phyloP scores from a whole-genome alignment of 225 moss, liverwort and hornwort species.

The Sphagnum contortum region DNA sequence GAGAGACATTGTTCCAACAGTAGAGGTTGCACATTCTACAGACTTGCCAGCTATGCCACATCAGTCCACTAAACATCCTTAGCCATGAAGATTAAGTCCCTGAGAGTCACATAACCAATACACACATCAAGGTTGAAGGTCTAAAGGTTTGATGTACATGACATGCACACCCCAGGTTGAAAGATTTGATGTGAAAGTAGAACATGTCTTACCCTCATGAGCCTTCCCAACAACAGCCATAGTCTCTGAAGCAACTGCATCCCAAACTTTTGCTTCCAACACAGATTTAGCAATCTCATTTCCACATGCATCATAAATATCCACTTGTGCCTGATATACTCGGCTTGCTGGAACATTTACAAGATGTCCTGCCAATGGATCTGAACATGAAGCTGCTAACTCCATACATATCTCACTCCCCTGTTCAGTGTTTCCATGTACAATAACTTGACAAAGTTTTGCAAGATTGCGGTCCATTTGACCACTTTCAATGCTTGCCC shows the following conservation, averaged over 20 bases:
- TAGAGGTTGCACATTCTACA: too few species aligned
- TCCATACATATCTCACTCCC: constrained; percentile 22
- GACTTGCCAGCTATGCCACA: too few species aligned
- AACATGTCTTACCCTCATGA: constrained; percentile 15
- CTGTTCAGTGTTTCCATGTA: constrained; percentile 12
- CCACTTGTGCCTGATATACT: constrained; percentile 40
- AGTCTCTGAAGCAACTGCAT: constrained; percentile 56
- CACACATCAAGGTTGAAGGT: too few species aligned
- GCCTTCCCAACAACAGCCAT: constrained; percentile 27
- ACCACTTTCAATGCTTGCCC: constrained; percentile 45
- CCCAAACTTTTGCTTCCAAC: constrained; percentile 29
- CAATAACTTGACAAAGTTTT: constrained; percentile 29
- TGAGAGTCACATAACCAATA: too few species aligned
- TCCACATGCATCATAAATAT: constrained; percentile 36
- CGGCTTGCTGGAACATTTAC: constrained; percentile 37
- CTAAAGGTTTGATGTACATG: too few species aligned
- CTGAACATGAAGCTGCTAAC: constrained; percentile 7
- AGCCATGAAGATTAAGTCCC: too few species aligned
- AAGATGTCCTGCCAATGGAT: constrained; percentile 1
- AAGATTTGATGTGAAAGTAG: too few species aligned
- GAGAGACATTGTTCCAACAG: too few species aligned
- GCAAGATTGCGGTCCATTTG: constrained; percentile 41
- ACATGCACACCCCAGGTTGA: too few species aligned
- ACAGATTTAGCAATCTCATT: constrained; percentile 15
- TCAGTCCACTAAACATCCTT: too few species aligned